Conservation (phyloP, 2,329 filamentous ascomycete species). For the Monosporascus sp. region DNA sequence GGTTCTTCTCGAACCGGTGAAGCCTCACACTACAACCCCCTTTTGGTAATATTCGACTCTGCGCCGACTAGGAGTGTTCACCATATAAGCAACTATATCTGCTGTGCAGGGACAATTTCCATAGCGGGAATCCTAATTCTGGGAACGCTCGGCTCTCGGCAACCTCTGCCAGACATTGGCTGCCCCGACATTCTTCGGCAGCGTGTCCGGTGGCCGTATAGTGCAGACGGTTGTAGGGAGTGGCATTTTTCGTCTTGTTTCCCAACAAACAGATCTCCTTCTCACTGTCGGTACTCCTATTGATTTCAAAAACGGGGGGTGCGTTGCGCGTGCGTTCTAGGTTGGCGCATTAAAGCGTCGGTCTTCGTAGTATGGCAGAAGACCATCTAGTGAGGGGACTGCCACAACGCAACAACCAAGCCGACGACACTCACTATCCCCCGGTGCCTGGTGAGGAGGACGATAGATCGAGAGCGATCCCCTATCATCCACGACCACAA, state of each 20-base stretch:
- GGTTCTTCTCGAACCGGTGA: neutral
- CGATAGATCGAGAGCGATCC: slow-evolving; percentile 28
- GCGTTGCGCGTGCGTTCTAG: slow-evolving; percentile 13
- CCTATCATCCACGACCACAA: slow-evolving; percentile 24
- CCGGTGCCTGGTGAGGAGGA: slow-evolving; percentile 37
- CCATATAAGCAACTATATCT: neutral
- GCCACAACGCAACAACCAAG: slow-evolving; percentile 26
- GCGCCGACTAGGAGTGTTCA: neutral
- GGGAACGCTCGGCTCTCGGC: neutral
- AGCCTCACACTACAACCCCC: too few relatives aligned
- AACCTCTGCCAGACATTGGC: neutral
- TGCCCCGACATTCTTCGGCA: neutral
- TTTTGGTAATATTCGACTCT: too few relatives aligned
- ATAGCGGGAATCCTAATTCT: neutral
- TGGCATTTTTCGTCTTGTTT: neutral
- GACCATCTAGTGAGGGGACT: slow-evolving; percentile 29
- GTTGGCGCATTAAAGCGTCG: slow-evolving; percentile 25
- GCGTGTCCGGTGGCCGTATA: neutral
- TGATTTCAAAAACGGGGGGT: slow-evolving; percentile 6
- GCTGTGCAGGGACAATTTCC: neutral
- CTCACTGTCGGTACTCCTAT: neutral
- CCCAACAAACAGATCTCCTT: neutral
- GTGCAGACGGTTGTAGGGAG: neutral
- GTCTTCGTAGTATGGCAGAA: slow-evolving; percentile 32
- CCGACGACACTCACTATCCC: slow-evolving; percentile 37